phyloP scores from a whole-genome alignment of 208 protist genomes.

The Herpetomonas samuelpessoai region DNA sequence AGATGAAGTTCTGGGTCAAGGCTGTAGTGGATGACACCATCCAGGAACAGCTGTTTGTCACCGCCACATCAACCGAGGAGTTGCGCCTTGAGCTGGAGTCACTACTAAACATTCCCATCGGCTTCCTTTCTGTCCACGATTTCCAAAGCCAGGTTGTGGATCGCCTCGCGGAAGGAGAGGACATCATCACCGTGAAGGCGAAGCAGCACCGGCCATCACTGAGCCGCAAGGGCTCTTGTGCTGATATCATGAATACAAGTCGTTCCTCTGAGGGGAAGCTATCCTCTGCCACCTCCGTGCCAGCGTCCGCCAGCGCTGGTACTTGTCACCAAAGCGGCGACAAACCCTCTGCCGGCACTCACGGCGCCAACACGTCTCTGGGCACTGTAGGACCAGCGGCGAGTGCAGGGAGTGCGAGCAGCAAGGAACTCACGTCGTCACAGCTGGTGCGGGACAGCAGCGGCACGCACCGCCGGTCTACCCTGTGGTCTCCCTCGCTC shows the following conservation, averaged over 20 bases:
- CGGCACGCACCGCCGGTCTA: too few species aligned
- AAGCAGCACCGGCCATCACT: neutral
- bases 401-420: too few species aligned
- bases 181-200: slow-evolving; percentile 43
- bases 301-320: too few species aligned
- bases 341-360: neutral
- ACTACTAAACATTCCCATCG: slow-evolving; percentile 37
- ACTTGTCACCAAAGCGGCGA: too few species aligned
- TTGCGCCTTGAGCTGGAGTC: slow-evolving; percentile 24
- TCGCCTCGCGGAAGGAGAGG: slow-evolving; percentile 31
- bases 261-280: neutral
- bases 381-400: too few species aligned
- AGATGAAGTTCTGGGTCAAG: slow-evolving; percentile 75
- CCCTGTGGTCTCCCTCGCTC: too few species aligned
- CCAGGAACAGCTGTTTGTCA: slow-evolving; percentile 61
- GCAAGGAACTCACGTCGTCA: too few species aligned
- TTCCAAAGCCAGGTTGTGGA: slow-evolving; percentile 61
- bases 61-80: slow-evolving; percentile 27
- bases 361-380: neutral
- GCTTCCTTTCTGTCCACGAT: slow-evolving; percentile 37
- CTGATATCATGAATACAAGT: neutral
- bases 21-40: slow-evolving; percentile 44
- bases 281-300: neutral
- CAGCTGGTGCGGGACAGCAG: too few species aligned
- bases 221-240: neutral